Evolutionary conservation across 75 land plant genomes (phyloP).

Genomic region (Selaginella moellendorffii): DNA sequence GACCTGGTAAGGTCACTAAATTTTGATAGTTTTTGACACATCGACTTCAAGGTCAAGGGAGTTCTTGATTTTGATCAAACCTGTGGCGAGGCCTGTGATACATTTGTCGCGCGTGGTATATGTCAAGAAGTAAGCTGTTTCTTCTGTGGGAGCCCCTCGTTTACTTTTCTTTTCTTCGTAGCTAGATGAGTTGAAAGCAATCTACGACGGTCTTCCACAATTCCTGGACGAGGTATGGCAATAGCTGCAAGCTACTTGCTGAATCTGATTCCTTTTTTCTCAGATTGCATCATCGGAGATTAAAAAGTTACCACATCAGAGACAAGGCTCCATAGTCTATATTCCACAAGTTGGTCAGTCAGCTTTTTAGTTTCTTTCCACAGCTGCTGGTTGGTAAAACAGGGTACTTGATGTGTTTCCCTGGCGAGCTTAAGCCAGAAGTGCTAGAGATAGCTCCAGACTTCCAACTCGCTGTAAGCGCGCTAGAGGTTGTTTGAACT

Average conservation of each 20-base stretch:
- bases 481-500: neutral
- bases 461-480: conserved; percentile 66
- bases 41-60: conserved; percentile 63
- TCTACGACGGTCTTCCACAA: conserved; percentile 75
- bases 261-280: too few relatives aligned
- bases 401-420: conserved; percentile 74
- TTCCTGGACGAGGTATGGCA: conserved; percentile 82
- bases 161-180: conserved; percentile 11
- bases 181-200: conserved; percentile 86
- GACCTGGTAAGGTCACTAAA: conserved; percentile 51
- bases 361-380: too few relatives aligned
- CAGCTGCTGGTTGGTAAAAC: too few relatives aligned
- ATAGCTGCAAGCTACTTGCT: too few relatives aligned
- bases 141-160: too few relatives aligned
- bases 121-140: conserved; percentile 60
- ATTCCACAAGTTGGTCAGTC: conserved; percentile 77
- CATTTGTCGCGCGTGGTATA: conserved; percentile 55
- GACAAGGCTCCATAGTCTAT: conserved; percentile 46
- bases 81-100: conserved; percentile 60
- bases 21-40: neutral
- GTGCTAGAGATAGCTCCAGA: conserved; percentile 37
- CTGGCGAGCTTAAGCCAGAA: conserved; percentile 37
- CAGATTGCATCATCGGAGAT: conserved; percentile 56
- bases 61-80: conserved; percentile 56
- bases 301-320: conserved; percentile 28